Evolutionary conservation across 352 stramenopile genomes (phyloP).

Genomic region (Phytophthora fragariaefolia): DNA sequence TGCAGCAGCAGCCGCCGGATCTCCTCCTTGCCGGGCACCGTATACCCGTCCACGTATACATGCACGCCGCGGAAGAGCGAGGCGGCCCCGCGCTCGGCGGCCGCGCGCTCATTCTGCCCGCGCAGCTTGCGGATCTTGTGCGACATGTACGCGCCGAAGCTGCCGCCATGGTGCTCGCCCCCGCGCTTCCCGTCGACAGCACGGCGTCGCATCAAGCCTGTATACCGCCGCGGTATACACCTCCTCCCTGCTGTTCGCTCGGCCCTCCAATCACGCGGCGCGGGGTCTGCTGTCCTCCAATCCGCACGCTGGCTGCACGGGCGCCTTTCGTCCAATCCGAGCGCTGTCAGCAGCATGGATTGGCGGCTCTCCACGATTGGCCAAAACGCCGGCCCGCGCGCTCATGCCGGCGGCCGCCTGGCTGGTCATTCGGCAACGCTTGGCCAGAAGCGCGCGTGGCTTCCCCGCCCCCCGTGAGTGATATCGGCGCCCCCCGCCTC

Average conservation of each 20-base stretch:
- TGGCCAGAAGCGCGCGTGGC: neutral
- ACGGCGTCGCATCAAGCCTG: conserved; percentile 28
- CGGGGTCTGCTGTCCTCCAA: too few species aligned
- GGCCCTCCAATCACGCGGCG: too few species aligned
- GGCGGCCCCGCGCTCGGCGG: neutral
- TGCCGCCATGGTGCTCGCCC: conserved; percentile 88
- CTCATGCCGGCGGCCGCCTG: conserved; percentile 1
- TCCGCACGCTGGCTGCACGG: neutral
- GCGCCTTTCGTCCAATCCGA: conserved; percentile 22
- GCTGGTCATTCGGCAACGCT: conserved; percentile 22
- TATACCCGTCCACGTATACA: conserved; percentile 91
- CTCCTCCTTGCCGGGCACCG: conserved; percentile 83
- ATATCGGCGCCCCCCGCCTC: too few species aligned
- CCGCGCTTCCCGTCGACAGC: conserved; percentile 50
- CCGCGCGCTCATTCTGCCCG: conserved; percentile 56
- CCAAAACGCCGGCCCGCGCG: neutral
- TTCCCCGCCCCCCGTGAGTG: neutral
- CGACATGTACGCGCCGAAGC: conserved; percentile 90
- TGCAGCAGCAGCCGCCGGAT: conserved; percentile 80
- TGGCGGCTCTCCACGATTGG: neutral
- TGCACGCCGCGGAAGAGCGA: conserved; percentile 78
- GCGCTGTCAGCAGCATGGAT: conserved; percentile 5
- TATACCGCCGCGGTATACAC: too few species aligned
- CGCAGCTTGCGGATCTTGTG: conserved; percentile 93
- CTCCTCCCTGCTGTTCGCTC: too few species aligned